Evolutionary conservation across 2,329 filamentous ascomycete species (phyloP).

Genomic region (Epichloe typhina): DNA sequence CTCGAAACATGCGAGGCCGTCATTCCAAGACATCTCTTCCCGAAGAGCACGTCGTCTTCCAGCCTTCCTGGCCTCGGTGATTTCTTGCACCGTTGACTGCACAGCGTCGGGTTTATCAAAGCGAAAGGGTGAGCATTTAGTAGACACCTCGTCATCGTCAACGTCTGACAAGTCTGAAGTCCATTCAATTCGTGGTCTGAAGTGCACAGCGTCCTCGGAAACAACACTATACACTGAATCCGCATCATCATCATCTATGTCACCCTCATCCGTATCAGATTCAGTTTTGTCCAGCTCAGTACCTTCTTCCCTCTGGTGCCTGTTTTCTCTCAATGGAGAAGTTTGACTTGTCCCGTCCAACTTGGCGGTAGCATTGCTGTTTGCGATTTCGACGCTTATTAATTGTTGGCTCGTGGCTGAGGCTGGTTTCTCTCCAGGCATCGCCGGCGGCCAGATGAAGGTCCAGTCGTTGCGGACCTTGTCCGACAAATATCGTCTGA

Average conservation of each 20-base stretch:
- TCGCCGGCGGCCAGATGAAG: constrained; percentile 40
- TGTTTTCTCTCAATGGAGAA: constrained; percentile 21
- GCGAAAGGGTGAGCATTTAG: constrained; percentile 34
- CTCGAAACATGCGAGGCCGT: constrained; percentile 68
- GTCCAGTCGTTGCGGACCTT: constrained; percentile 48
- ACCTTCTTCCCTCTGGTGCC: constrained; percentile 25
- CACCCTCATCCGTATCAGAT: constrained; percentile 8
- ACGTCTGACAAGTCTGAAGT: constrained; percentile 43
- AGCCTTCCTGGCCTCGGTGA: constrained; percentile 36
- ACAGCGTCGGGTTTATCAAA: constrained; percentile 37
- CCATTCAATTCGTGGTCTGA: constrained; percentile 40
- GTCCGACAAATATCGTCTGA: constrained; percentile 39
- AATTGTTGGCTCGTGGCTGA: neutral
- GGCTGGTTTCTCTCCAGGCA: neutral
- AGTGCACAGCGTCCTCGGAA: constrained; percentile 40
- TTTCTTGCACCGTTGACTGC: constrained; percentile 26
- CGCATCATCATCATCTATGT: constrained; percentile 28
- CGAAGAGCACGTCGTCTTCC: constrained; percentile 43
- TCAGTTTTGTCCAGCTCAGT: constrained; percentile 23
- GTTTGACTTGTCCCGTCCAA: constrained; percentile 14
- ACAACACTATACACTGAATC: constrained; percentile 44
- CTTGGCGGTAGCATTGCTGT: neutral
- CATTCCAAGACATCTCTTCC: constrained; percentile 64
- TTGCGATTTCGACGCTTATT: neutral
- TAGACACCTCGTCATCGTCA: constrained; percentile 28